These are phyloP conservation scores for Pelargonium citronellum DNA, from an alignment of 441 rosid genomes.

Conservation along the genomic window DNA sequence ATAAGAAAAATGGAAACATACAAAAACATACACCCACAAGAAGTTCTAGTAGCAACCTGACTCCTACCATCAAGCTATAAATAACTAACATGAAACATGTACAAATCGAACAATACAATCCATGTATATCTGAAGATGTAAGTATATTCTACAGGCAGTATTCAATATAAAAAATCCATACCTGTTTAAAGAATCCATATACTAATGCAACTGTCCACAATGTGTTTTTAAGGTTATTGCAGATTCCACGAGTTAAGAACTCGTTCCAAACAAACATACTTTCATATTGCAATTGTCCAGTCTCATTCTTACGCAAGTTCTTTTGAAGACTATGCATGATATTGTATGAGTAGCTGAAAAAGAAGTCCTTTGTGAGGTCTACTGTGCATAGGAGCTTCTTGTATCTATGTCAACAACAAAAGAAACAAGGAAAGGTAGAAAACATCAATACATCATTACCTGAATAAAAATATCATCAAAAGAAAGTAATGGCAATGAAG, in stretches of 20 bases:
- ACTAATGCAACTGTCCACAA: conserved; percentile 98
- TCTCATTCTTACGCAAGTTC: conserved; percentile 60
- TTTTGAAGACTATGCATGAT: conserved; percentile 91
- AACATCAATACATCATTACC: conserved; percentile 21
- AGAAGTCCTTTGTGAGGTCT: conserved; percentile 98
- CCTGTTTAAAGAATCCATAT: conserved; percentile 96
- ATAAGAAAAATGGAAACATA: too few species aligned
- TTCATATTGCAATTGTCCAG: conserved; percentile 60
- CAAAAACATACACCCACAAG: too few species aligned
- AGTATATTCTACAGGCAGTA: neutral
- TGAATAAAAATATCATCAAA: conserved; percentile 21
- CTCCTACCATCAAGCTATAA: neutral
- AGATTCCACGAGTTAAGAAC: conserved; percentile 81
- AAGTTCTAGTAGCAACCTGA: neutral
- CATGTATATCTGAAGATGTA: neutral
- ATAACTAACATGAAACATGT: neutral
- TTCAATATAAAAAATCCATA: conserved; percentile 21
- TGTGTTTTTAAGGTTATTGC: conserved; percentile 77
- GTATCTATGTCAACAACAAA: conserved; percentile 57
- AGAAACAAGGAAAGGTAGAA: conserved; percentile 25
- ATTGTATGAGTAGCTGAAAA: conserved; percentile 92
- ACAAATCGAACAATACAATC: neutral
- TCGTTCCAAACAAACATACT: conserved; percentile 99
- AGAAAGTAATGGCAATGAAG: conserved; percentile 14
- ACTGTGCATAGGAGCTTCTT: conserved; percentile 84